Evolutionary conservation across 2,329 filamentous ascomycete genomes (phyloP), one percentile per base, ranked within the genome.

Genomic region (Clarireedia paspali): DNA sequence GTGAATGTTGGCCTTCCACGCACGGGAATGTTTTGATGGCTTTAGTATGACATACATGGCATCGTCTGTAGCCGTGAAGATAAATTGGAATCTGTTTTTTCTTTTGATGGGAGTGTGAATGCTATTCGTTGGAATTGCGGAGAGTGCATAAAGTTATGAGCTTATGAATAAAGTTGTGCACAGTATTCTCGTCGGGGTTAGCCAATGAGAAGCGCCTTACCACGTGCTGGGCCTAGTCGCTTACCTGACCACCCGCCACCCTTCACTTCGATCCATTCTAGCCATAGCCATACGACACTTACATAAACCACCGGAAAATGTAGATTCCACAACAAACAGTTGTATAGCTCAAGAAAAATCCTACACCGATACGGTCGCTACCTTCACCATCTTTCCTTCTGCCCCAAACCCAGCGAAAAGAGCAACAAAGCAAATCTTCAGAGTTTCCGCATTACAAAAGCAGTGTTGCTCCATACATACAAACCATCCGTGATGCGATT

Each of bases 11-110:
- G 27, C 7, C 27, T 55, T 55, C 42, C 53, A 55, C 45, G 49
- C 38, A 44, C 53, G 53, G 53, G 53, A 55, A 55, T 44, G 53
- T 36, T n/a, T 39, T 39, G 44, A 39, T 54, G 52, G 52, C 45
- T 49, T 49, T 42, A 9, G 52, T 44, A 55, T 44, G 26, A 55
- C 53, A 50, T 50, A 30, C 27, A 30, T 38, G 40, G 38, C 34
- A 38, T 46, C 53, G 53, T 45, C 38, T 44, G 36, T 26, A 50
- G 49, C 34, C 49, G 42, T 39, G 50, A 44, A 49, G 36, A 24
- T 20, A 36, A 17, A 34, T 38, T 23, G 23, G 42, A 20, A 55
- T 50, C 44, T 38, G 53, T 26, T 44, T 46, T 34, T 27, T 20
- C 15, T 46, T n/a, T n/a, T 30, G 27, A 1, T 9, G 3, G 6